Evolutionary conservation across 352 stramenopile species (phyloP), one percentile per base, ranked within the genome.

Genomic region (Phytophthora agathidicida): DNA sequence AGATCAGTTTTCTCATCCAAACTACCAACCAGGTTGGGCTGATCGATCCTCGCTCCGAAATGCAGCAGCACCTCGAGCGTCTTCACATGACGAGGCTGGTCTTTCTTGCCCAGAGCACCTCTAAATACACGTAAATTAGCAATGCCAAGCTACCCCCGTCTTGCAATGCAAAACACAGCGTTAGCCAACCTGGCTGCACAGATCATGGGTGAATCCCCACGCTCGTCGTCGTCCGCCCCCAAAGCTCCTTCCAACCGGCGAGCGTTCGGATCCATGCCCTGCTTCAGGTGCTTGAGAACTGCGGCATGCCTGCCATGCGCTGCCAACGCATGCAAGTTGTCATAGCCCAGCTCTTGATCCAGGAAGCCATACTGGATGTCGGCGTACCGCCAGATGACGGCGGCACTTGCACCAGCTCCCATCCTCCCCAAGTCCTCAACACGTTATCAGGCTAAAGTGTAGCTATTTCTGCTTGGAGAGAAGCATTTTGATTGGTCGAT

Each of bases 211-310:
- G 77, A 77, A 45, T 88, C 77, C 3, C 73, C 71, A 30, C 71
- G 68, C 37, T 77, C 71, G 51, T 83, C 79, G 22, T 69, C 71
- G 19, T 83, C 75, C 7, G 54, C 54, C 11, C 83, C 69, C 0
- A 80, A 36, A 4, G 60, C 54, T 30, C 54, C 71, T 46, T 71
- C 45, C 28, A 75, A 59, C 11, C 42, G 41, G 30, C 55, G 54
- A 10, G 65, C 73, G 39, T 90, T 88, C 6, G 80, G 80, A n/a
- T 90, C 67, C 52, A 90, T 69, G 1, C 80, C 80, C 26, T 83
- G 68, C 45, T 80, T 81, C 32, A 90, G 45, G 6, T 71, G 63
- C n/a, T 75, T 64, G 22, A 65, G 71, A 32, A 88, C 75, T 11
- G 61, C 46, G 22, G 73, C 65, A 39, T 73, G 66, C 17, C 69